A percentile compares a stretch with the other conserved stretches of the same genome.
These are phyloP conservation scores for Acrodontium crateriforme DNA, from an alignment of 2,329 filamentous ascomycete genomes.

Conservation along the genomic window DNA sequence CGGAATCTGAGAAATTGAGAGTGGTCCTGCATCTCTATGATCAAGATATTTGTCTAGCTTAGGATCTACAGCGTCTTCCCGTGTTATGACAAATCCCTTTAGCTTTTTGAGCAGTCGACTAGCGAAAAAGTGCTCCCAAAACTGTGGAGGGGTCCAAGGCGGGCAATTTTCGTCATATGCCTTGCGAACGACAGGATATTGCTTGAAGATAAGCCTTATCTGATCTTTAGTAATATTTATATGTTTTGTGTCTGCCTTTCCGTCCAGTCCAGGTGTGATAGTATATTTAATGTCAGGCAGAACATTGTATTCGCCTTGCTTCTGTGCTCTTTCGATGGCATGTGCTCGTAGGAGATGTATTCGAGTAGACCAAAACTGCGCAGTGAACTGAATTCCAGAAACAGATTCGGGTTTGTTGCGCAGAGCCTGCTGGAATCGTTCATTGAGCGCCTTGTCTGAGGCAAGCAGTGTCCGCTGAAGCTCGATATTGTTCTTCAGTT, in stretches of 20 bases:
- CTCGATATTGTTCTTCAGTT: constrained; percentile 62
- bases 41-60: constrained; percentile 79
- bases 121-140: constrained; percentile 91
- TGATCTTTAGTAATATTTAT: constrained; percentile 83
- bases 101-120: constrained; percentile 83
- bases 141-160: constrained; percentile 55
- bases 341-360: constrained; percentile 76
- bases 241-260: constrained; percentile 55
- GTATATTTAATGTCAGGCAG: constrained; percentile 63
- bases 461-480: constrained; percentile 82
- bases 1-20: constrained; percentile 54
- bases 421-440: constrained; percentile 77
- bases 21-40: constrained; percentile 38
- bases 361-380: constrained; percentile 88
- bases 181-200: constrained; percentile 78
- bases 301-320: constrained; percentile 83
- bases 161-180: constrained; percentile 84
- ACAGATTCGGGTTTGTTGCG: constrained; percentile 74
- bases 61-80: constrained; percentile 61
- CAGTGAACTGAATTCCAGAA: constrained; percentile 65
- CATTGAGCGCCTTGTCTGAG: constrained; percentile 55
- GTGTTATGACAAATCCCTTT: constrained; percentile 73
- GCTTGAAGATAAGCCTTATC: constrained; percentile 80
- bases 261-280: constrained; percentile 28
- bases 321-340: constrained; percentile 77